phyloP scores from a whole-genome alignment of 2,329 filamentous ascomycete species.

The Paecilomyces variotii region DNA sequence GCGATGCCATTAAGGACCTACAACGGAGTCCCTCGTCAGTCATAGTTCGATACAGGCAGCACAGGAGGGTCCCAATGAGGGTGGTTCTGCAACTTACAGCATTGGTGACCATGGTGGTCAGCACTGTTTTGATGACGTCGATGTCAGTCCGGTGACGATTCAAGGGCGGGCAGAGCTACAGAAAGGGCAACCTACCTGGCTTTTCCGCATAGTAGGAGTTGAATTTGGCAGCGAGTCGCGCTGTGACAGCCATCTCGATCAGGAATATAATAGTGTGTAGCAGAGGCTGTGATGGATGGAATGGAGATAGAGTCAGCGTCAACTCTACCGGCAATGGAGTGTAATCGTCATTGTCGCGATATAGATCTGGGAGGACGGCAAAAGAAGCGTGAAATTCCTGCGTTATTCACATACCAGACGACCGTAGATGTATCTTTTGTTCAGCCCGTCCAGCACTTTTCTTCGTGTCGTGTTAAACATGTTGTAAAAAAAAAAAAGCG shows the following conservation, averaged over 20 bases:
- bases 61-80: background rate
- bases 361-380: background rate
- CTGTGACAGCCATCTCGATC: conserved; percentile 80
- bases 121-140: conserved; percentile 45
- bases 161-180: background rate
- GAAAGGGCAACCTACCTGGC: conserved; percentile 52
- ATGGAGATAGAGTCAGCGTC: conserved; percentile 6
- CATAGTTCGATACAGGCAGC: conserved; percentile 2
- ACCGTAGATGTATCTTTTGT: conserved; percentile 41
- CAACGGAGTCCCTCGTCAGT: conserved; percentile 10
- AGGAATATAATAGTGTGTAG: conserved; percentile 78
- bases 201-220: conserved; percentile 89
- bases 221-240: conserved; percentile 75
- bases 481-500: conserved; percentile 14
- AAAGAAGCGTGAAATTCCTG: background rate
- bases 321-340: background rate
- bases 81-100: conserved; percentile 49
- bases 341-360: background rate
- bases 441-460: conserved; percentile 37
- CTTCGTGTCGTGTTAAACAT: conserved; percentile 36
- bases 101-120: conserved; percentile 99
- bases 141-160: conserved; percentile 11
- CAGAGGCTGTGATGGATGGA: conserved; percentile 57
- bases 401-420: conserved; percentile 30
- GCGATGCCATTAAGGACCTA: conserved; percentile 84